A percentile compares a stretch with the other conserved stretches of the same genome.
Conservation (phyloP, 805 yeast genomes). For the Pichia exigua region DNA sequence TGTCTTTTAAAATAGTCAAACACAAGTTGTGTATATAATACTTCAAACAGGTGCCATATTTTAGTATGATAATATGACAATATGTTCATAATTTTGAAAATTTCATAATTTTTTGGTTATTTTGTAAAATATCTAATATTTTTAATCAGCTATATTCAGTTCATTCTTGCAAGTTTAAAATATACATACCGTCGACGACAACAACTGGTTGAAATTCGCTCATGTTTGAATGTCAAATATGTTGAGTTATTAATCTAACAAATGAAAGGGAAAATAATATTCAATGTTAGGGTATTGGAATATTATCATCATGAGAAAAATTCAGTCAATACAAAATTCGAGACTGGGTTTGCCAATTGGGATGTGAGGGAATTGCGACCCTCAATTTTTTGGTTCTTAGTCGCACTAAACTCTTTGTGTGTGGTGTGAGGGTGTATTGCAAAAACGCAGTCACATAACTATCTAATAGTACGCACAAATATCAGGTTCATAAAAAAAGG, state of each 20-base stretch:
- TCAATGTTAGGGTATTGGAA: not conserved
- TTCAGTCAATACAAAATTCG: not conserved
- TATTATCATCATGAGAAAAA: not conserved
- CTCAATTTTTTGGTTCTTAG: not conserved
- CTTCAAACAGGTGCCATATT: no score
- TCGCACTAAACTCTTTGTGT: not conserved
- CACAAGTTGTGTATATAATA: no score
- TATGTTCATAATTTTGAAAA: no score
- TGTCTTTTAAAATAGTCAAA: not conserved
- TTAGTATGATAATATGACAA: no score
- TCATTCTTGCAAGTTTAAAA: not conserved
- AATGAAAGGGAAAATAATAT: not conserved
- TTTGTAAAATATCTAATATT: not conserved
- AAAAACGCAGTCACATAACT: not conserved
- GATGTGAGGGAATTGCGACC: not conserved
- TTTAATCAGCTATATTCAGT: not conserved
- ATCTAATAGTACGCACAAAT: not conserved
- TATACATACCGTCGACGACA: conserved; percentile 86
- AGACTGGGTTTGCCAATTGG: not conserved
- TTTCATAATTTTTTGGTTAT: not conserved
- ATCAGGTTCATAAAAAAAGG: not conserved
- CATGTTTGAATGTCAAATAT: conserved; percentile 34
- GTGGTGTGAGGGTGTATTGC: not conserved
- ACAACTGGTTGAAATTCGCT: conserved; percentile 93
- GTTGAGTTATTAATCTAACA: conserved; percentile 1